These are phyloP conservation scores for Monoraphidium neglectum DNA, from an alignment of 139 green algal species.

Conservation along the genomic window DNA sequence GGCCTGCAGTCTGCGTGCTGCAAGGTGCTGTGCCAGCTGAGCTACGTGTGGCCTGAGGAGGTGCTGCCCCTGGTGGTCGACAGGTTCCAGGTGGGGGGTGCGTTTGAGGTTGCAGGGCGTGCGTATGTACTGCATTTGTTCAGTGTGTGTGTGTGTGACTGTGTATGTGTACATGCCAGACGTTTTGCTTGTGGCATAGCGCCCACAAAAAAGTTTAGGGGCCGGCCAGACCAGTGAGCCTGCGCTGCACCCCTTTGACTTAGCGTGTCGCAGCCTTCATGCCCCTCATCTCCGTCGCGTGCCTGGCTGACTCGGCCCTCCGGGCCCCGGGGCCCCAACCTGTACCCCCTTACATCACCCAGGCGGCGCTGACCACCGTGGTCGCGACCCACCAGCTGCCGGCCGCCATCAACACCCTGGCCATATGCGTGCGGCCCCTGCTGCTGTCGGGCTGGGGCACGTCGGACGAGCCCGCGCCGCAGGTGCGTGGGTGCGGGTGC, in stretches of 20 bases:
- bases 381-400: conserved; percentile 39
- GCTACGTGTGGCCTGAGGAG: conserved; percentile 64
- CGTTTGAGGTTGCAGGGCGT: neutral
- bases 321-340: no score
- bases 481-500: conserved; percentile 12
- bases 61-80: conserved; percentile 80
- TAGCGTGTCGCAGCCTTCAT: no score
- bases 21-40: conserved; percentile 54
- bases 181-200: no score
- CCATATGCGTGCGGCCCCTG: conserved; percentile 76
- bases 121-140: no score
- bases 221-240: no score
- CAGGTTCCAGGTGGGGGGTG: conserved; percentile 73
- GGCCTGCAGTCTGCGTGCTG: conserved; percentile 40
- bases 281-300: no score
- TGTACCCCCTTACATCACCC: no score
- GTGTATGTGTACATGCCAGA: no score
- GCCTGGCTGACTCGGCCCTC: no score
- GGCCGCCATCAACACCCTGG: conserved; percentile 60
- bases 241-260: no score
- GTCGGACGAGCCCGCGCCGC: conserved; percentile 27
- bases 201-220: no score
- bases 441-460: conserved; percentile 65
- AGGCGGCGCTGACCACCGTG: neutral
- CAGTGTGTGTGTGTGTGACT: no score